Conservation (phyloP, 2,329 filamentous ascomycete genomes). For the Fusarium sp. region DNA sequence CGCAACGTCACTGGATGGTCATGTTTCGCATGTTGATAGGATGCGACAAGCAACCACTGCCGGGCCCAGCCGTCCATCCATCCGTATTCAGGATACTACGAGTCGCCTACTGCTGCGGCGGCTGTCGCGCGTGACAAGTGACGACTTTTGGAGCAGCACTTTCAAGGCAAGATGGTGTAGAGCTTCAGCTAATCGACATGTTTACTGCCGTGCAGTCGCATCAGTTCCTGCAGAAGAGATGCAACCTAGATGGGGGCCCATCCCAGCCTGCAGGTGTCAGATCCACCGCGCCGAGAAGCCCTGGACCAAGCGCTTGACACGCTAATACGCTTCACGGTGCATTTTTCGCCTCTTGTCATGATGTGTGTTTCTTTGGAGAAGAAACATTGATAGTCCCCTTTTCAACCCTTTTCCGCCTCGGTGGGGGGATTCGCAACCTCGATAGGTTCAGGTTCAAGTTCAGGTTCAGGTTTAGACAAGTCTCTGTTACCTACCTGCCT, state of each 20-base stretch:
- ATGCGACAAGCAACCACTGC: slow-evolving; percentile 22
- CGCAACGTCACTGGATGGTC: slow-evolving; percentile 40
- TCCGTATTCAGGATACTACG: slow-evolving; percentile 9
- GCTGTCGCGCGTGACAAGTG: slow-evolving; percentile 40
- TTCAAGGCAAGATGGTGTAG: slow-evolving; percentile 37
- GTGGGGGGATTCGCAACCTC: slow-evolving; percentile 18
- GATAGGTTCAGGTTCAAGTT: slow-evolving; percentile 27
- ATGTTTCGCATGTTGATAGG: slow-evolving; percentile 24
- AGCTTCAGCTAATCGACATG: slow-evolving; percentile 39
- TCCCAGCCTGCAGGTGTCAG: slow-evolving; percentile 43
- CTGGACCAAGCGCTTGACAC: slow-evolving; percentile 30
- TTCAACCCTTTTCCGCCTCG: slow-evolving; percentile 25
- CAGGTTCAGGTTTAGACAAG: slow-evolving; percentile 7
- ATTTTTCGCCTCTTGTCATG: slow-evolving; percentile 33
- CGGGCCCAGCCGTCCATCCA: slow-evolving; percentile 38
- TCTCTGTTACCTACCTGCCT: slow-evolving; percentile 13
- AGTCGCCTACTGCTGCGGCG: slow-evolving; percentile 17
- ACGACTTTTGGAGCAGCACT: slow-evolving; percentile 12
- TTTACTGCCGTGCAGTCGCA: slow-evolving; percentile 29
- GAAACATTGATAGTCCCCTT: slow-evolving; percentile 22
- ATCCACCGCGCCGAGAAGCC: slow-evolving; percentile 39
- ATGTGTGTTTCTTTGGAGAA: slow-evolving; percentile 12
- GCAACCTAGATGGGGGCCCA: slow-evolving; percentile 38
- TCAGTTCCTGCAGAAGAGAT: slow-evolving; percentile 45
- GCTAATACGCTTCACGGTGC: slow-evolving; percentile 34